phyloP scores from a whole-genome alignment of 306 rosid genomes.

The Cyamopsis tetragonoloba region DNA sequence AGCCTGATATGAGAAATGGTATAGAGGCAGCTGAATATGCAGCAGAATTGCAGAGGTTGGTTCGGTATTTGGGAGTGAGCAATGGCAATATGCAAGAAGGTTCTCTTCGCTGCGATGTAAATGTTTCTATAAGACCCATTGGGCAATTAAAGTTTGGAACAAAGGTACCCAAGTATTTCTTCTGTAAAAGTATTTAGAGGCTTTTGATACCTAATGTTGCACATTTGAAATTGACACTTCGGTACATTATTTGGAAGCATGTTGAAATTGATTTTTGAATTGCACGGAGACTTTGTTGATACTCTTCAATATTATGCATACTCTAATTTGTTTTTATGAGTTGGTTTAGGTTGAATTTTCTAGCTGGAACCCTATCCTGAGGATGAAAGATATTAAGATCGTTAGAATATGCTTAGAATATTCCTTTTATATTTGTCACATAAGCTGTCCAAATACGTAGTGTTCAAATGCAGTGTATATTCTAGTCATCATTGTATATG shows the following conservation, averaged over 20 bases:
- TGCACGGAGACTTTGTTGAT: neutral
- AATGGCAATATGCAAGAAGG: slow-evolving; percentile 99
- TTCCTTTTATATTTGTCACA: no score
- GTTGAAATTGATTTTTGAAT: no score
- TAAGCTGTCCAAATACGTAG: no score
- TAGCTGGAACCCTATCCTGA: no score
- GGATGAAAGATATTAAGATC: no score
- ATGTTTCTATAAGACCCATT: slow-evolving; percentile 82
- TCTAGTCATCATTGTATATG: no score
- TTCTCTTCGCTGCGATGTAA: slow-evolving; percentile 93
- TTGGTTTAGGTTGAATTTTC: no score
- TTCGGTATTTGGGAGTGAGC: slow-evolving; percentile 87
- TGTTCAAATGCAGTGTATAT: no score
- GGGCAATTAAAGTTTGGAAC: slow-evolving; percentile 81
- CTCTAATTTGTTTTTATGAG: neutral
- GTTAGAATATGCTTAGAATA: no score
- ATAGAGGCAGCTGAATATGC: slow-evolving; percentile 98
- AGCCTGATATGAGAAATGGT: slow-evolving; percentile 95
- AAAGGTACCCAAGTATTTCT: slow-evolving; percentile 42
- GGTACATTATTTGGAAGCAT: neutral
- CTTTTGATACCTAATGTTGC: neutral
- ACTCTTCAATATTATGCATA: neutral
- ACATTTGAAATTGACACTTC: neutral
- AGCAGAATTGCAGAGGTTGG: slow-evolving; percentile 87
- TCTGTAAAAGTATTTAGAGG: neutral